Percentiles rank a stretch among this genome's conserved stretches.
Conservation (phyloP, 1,284 basidiomycete genomes). For the Athelia sp. region DNA sequence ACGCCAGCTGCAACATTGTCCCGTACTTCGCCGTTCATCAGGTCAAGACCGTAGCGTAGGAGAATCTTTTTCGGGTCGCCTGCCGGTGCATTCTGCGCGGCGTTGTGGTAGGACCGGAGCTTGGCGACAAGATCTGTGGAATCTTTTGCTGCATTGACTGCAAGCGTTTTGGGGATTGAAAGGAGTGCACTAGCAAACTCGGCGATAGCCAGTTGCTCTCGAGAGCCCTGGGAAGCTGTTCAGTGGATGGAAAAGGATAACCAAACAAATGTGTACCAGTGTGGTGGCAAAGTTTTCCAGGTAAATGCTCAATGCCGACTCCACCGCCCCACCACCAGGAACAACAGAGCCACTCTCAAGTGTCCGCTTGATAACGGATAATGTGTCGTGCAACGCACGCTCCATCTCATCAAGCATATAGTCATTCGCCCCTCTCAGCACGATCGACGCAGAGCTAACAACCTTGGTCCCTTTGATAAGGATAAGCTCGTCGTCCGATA, state of each 20-base stretch:
- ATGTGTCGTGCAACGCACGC: slow-evolving; percentile 89
- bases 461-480: slow-evolving; percentile 97
- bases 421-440: slow-evolving; percentile 96
- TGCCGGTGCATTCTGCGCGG: slow-evolving; percentile 86
- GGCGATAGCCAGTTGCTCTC: slow-evolving; percentile 98
- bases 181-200: slow-evolving; percentile 94
- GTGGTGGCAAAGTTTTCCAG: slow-evolving; percentile 99
- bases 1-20: slow-evolving; percentile 95
- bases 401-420: slow-evolving; percentile 99
- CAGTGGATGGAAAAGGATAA: slow-evolving; percentile 2
- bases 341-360: slow-evolving; percentile 95
- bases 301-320: slow-evolving; percentile 96
- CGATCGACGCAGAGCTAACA: slow-evolving; percentile 89
- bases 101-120: slow-evolving; percentile 94
- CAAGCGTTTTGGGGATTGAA: slow-evolving; percentile 94
- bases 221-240: slow-evolving; percentile 67
- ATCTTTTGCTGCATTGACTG: slow-evolving; percentile 98
- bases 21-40: slow-evolving; percentile 90
- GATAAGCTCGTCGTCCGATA: slow-evolving; percentile 98
- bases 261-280: slow-evolving; percentile 48
- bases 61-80: slow-evolving; percentile 96
- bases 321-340: slow-evolving; percentile 96
- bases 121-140: slow-evolving; percentile 98
- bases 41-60: slow-evolving; percentile 92
- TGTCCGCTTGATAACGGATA: slow-evolving; percentile 96